These are phyloP conservation scores for Biancaea sappan DNA, from an alignment of 306 rosid genomes.

Conservation along the genomic window DNA sequence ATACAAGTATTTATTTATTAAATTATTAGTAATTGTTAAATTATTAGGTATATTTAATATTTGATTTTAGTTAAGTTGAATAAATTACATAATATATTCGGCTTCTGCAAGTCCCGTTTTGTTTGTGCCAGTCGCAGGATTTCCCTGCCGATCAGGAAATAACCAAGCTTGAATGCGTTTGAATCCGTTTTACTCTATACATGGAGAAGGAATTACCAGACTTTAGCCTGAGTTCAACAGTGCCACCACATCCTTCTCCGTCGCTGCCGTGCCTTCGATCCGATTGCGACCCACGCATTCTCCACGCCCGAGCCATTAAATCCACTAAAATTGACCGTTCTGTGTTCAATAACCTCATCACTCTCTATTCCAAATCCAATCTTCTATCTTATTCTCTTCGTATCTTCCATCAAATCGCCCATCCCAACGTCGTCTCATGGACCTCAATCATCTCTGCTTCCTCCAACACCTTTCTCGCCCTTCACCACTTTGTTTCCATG, in stretches of 20 bases:
- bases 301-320: conserved; percentile 61
- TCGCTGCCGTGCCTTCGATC: not conserved
- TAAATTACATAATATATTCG: no score
- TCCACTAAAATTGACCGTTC: conserved; percentile 32
- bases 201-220: conserved; percentile 8
- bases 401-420: conserved; percentile 58
- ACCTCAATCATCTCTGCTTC: conserved; percentile 70
- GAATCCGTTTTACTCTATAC: no score
- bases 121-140: no score
- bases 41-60: no score
- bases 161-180: no score
- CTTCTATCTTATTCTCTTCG: conserved; percentile 48
- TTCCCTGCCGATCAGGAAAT: no score
- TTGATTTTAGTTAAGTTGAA: no score
- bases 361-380: conserved; percentile 58
- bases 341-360: conserved; percentile 60
- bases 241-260: not conserved
- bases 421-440: conserved; percentile 81
- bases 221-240: not conserved
- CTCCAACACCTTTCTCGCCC: conserved; percentile 55
- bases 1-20: no score
- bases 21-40: no score
- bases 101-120: no score
- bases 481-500: conserved; percentile 75
- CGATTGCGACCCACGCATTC: conserved; percentile 57